Base-by-base conservation (phyloP, 1,284 basidiomycete species). In the Stereum hirsutum region DNA sequence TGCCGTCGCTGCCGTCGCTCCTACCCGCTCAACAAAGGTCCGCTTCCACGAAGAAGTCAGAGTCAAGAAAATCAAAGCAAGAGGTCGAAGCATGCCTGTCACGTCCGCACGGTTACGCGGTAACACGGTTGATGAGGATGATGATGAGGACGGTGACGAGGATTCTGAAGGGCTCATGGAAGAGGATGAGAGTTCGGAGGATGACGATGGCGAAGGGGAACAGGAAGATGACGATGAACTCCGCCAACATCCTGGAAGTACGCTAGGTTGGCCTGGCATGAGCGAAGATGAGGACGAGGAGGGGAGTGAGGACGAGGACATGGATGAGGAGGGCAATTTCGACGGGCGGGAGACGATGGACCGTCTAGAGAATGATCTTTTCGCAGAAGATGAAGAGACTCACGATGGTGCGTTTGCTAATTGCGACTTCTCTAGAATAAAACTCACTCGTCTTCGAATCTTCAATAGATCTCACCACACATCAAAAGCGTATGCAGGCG, bases 41-140 rank as follows among this genome's bases (percentile, higher is more conserved):
- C 79, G 84, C 21, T 93, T 93, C 58, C 74, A 83, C 57, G 85
- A 89, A 17, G 72, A 83, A 55, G 90, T 93, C 24, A 70, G 79
- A 41, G 83, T 91, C 30, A 89, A 81, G 61, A 83, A 75, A 33
- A 86, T 89, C 54, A 79, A 78, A 54, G 65, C 78, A 2, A 76
- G 75, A 32, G 81, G 84, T 36, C 78, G 75, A 57, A 74, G 70
- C 39, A 61, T 72, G 35, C 73, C 78, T 2, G 53, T 78, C 19
- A 66, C 64, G 4, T 50, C 58, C 17, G 58, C 69, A 52, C 54
- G 26, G 25, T 49, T 59, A 42, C 58, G 61, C 37, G 62, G 58
- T 14, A 53, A 56, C 5, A 62, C 59, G 12, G 62, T 70, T 8
- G 65, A 68, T 1, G 64, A 64, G 2, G 64, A 62, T 6, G 60